Base-by-base conservation (phyloP, 208 protist species). In the Leishmania braziliensis region DNA sequence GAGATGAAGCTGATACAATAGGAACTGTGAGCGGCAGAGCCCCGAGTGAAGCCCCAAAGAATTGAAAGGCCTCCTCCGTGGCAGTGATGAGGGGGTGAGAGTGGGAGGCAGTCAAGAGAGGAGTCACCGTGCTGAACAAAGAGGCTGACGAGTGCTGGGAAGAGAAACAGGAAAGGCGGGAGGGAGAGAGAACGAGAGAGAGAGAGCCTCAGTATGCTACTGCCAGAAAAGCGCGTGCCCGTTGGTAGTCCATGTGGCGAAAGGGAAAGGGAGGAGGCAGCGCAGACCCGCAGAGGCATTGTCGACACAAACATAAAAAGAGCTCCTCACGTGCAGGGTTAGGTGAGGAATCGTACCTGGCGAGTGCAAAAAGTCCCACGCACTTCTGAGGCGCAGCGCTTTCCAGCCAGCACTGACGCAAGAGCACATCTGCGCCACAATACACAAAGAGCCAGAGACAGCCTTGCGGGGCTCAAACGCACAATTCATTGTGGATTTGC, bases 121-220 rank as follows among this genome's bases (percentile, higher is more conserved):
- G 65, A 23, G 65, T 29, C 8, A 29, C 9, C 3, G n/a, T 12
- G 33, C 39, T 23, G 18, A 68, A 23, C 16, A 36, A 10, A 51
- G 20, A 12, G 39, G 18, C 12, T 29, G 9, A 26, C 29, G 18
- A 74, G 36, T 14, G 48, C 3, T 36, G 36, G 39, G 36, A 68
- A 9, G 33, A 36, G 36, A 29, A 39, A 36, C 16, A 18, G 39
- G 18, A 66, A 62, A 18, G 54, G 36, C 26, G 20, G 20, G 23
- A 33, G 48, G n/a, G 51, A 16, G 66, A 18, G 66, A 81, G 26
- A 26, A 26, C 26, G 12, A 79, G 58, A 79, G 33, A 79, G 39
- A 43, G 39, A 46, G 43, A 29, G 48, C 3, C 3, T 62, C 56
- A 16, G 23, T n/a, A 26, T 62, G 56, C 14, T 26, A 26, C 0